Conservation (phyloP, 805 yeast genomes). For the Ogataea corticis region DNA sequence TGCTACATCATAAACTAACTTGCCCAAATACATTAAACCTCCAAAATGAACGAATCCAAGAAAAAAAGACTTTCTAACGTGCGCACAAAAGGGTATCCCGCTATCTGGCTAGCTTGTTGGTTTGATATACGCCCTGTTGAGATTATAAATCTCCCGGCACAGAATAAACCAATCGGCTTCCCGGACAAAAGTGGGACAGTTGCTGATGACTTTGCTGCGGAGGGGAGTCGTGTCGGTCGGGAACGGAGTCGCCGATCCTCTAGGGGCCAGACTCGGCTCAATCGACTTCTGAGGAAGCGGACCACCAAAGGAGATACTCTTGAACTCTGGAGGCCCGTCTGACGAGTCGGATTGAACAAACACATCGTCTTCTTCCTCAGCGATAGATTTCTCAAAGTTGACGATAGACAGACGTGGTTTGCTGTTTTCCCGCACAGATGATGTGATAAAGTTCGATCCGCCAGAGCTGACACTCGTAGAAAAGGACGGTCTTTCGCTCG, state of each 20-base stretch:
- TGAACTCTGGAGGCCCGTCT: constrained; percentile 8
- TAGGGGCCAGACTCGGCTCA: background rate
- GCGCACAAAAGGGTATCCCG: too few relatives aligned
- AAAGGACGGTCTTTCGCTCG: constrained; percentile 26
- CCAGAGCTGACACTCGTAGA: constrained; percentile 28
- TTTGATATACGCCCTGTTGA: constrained; percentile 68
- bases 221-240: background rate
- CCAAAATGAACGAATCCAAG: too few relatives aligned
- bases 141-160: constrained; percentile 76
- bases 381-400: constrained; percentile 19
- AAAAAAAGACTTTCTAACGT: too few relatives aligned
- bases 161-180: constrained; percentile 87
- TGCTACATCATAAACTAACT: too few relatives aligned
- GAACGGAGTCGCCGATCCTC: too few relatives aligned
- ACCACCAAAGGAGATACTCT: constrained; percentile 7
- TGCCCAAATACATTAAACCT: too few relatives aligned
- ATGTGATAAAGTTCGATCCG: constrained; percentile 16
- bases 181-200: constrained; percentile 40
- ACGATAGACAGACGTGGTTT: constrained; percentile 15
- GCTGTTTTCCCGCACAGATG: constrained; percentile 18
- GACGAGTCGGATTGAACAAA: constrained; percentile 21
- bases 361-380: constrained; percentile 23
- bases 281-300: constrained; percentile 5
- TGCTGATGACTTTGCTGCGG: constrained; percentile 34
- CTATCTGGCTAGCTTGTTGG: constrained; percentile 19